Base-by-base conservation (phyloP, 2,329 filamentous ascomycete species). In the Mariannaea sp. region DNA sequence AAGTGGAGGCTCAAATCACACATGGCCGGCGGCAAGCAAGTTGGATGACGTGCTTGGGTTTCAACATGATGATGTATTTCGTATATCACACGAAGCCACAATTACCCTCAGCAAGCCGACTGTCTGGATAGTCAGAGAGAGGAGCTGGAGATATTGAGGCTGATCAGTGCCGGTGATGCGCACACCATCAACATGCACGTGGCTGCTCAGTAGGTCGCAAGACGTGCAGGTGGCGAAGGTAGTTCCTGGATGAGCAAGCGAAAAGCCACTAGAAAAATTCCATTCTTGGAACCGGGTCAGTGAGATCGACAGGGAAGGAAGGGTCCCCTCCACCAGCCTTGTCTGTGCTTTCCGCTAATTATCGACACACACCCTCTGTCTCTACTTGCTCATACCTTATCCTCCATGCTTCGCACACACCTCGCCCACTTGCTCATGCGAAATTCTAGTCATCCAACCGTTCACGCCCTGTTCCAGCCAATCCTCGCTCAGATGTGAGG, bases 101-200 rank as follows among this genome's bases (percentile, higher is more conserved):
- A n/a, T n/a, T n/a, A n/a, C n/a, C n/a, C n/a, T n/a, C n/a, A n/a
- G n/a, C n/a, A n/a, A n/a, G n/a, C n/a, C n/a, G n/a, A n/a, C n/a
- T n/a, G n/a, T n/a, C n/a, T n/a, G n/a, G n/a, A n/a, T n/a, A n/a
- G n/a, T n/a, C 12, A n/a, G 10, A 7, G 7, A 8, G 13, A 5
- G 29, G 7, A 32, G 29, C 9, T 32, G 5, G 29, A 32, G 29
- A 8, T 32, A 12, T 32, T 35, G 39, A 36, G 17, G 33, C 38
- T 27, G 30, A 48, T 43, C 47, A 44, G 27, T 36, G 58, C 52
- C 53, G 52, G 57, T 60, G 51, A 46, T 59, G 58, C 62, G 56
- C 60, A 65, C 60, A 50, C 29, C 62, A 57, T 14, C 17, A 36
- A n/a, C 41, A 49, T 47, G 55, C 61, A 64, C 61, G 61, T 64